Percentiles rank a stretch among this genome's conserved stretches.
These are phyloP conservation scores for Acanthamoeba lenticulata DNA, from an alignment of 208 protist genomes.

Conservation along the genomic window DNA sequence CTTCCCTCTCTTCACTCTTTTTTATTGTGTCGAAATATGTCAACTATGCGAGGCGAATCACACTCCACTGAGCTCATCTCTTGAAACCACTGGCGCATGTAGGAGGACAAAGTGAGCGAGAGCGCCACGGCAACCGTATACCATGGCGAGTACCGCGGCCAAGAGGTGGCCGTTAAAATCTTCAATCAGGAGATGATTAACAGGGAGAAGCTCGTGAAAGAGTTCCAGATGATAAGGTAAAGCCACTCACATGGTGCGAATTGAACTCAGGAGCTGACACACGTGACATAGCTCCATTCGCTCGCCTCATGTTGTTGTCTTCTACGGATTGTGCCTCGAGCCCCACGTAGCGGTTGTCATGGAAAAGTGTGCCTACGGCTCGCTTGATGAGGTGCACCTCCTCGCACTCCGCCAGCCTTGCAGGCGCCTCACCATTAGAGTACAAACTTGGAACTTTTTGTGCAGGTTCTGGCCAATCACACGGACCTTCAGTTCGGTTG, in stretches of 20 bases:
- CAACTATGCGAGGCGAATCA: neutral
- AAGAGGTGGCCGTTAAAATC: conserved; percentile 61
- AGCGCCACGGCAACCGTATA: conserved; percentile 31
- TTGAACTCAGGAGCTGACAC: neutral
- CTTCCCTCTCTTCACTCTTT: neutral
- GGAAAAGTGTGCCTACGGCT: conserved; percentile 24
- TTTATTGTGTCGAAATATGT: neutral
- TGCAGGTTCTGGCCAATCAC: conserved; percentile 30
- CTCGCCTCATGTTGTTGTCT: conserved; percentile 42
- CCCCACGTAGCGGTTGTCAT: conserved; percentile 34
- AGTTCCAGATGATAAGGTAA: conserved; percentile 60
- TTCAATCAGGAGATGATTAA: conserved; percentile 62
- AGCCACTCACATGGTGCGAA: neutral
- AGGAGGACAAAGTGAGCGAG: conserved; percentile 54
- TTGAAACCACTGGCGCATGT: neutral
- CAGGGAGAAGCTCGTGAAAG: conserved; percentile 8
- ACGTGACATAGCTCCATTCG: neutral
- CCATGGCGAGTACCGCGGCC: conserved; percentile 45
- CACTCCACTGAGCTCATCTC: neutral
- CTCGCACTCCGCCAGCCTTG: neutral
- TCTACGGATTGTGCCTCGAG: conserved; percentile 46
- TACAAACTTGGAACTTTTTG: neutral
- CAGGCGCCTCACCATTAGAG: neutral
- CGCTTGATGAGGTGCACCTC: conserved; percentile 10
- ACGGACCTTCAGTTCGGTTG: conserved; percentile 24